Evolutionary conservation across 2,329 filamentous ascomycete species (phyloP), one percentile per base, ranked within the genome.

Genomic region (Xylaria arbuscula): DNA sequence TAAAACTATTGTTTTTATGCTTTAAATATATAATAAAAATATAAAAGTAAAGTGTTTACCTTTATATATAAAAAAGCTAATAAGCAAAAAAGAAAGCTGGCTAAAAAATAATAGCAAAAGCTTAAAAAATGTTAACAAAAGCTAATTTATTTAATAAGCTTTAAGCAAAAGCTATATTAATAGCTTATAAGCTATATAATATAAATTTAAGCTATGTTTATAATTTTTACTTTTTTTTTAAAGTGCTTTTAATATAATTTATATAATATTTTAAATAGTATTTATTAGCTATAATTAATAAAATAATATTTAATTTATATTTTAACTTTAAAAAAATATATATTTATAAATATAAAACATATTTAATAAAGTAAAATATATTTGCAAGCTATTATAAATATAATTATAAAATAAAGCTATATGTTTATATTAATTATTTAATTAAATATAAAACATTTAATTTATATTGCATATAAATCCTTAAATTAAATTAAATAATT

Each of bases 181-280:
- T 13, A 15, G 17, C 10, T 22, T 4, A 15, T 22, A 22, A 55
- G 15, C 17, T 55, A 38, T 55, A 55, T 55, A 55, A 38, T 55
- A 38, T 13, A 55, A 55, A 9, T 34, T 38, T 55, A 38, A 55
- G n/a, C 13, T 34, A 28, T 28, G 5, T 28, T 28, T 53, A 53
- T 53, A 53, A 53, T 53, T 34, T 53, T 8, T 53, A 34, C n/a
- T n/a, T 53, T 1, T 53, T 53, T 34, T n/a, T 53, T 17, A 53
- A 53, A 53, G 2, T 53, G 15, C 1, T 53, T 53, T 34, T 53
- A 53, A n/a, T 17, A 9, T 53, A 53, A 8, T 22, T 55, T 38
- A 55, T n/a, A 19, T n/a, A 32, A 17, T 53, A 53, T 53, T 53
- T 53, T 53, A 53, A 32, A 53, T 53, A 53, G 17, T 53, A 53